Evolutionary conservation across 1,284 basidiomycete species (phyloP).

Genomic region (Neolentinus lepideus): DNA sequence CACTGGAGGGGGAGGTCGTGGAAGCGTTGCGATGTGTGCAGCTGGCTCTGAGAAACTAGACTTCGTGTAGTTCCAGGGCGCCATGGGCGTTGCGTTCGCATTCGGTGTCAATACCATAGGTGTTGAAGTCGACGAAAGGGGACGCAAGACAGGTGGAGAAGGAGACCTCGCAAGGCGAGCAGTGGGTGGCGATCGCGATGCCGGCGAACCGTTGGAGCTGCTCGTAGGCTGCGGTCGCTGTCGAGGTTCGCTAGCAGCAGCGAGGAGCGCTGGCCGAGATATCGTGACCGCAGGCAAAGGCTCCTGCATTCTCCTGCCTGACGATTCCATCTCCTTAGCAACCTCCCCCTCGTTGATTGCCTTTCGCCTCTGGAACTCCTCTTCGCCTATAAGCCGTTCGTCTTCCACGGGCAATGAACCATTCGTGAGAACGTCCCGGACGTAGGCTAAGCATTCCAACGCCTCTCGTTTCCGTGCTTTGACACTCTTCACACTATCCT

Average conservation of each 20-base stretch:
- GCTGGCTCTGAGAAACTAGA: conserved; percentile 37
- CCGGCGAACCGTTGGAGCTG: conserved; percentile 11
- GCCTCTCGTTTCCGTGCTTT: conserved; percentile 52
- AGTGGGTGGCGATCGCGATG: background rate
- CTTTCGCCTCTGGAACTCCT: conserved; percentile 29
- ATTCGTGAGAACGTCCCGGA: conserved; percentile 63
- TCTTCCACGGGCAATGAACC: conserved; percentile 49
- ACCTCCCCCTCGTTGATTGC: conserved; percentile 19
- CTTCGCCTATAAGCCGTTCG: conserved; percentile 51
- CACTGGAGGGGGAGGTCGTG: conserved; percentile 11
- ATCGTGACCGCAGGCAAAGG: conserved; percentile 20
- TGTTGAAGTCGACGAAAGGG: conserved; percentile 10
- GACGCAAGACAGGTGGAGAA: background rate
- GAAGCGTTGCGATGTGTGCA: conserved; percentile 16
- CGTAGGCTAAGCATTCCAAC: conserved; percentile 64
- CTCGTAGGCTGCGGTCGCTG: conserved; percentile 4
- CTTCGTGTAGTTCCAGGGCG: conserved; percentile 48
- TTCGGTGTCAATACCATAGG: conserved; percentile 8
- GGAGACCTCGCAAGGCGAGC: conserved; percentile 3
- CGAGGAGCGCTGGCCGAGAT: conserved; percentile 15
- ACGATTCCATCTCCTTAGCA: conserved; percentile 6
- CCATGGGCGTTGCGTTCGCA: conserved; percentile 18
- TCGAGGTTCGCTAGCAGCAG: background rate
- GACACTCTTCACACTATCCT: conserved; percentile 28
- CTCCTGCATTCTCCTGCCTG: conserved; percentile 6